These are phyloP conservation scores for Breynia disticha DNA, from an alignment of 441 rosid genomes.

Conservation along the genomic window DNA sequence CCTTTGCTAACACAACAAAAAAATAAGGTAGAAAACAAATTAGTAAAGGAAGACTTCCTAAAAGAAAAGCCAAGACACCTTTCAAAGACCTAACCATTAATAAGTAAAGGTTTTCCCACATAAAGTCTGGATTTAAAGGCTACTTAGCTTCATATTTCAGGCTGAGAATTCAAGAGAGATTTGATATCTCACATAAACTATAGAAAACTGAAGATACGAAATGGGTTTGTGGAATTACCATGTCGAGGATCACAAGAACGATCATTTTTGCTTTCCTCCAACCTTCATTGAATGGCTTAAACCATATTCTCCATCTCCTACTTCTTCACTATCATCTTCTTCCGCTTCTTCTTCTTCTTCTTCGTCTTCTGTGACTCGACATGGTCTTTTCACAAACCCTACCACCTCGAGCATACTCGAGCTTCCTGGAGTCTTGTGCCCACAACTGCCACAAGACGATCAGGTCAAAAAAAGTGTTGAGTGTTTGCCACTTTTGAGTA, in stretches of 20 bases:
- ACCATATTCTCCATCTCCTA: constrained; percentile 35
- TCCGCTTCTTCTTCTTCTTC: constrained; percentile 21
- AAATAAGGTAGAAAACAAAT: constrained; percentile 9
- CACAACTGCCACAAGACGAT: constrained; percentile 15
- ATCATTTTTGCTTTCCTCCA: constrained; percentile 26
- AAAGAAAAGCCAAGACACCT: constrained; percentile 49
- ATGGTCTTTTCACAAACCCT: constrained; percentile 25
- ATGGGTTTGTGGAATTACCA: constrained; percentile 53
- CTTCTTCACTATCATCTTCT: constrained; percentile 18
- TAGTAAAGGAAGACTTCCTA: constrained; percentile 27
- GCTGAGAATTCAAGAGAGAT: constrained; percentile 17
- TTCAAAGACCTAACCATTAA: constrained; percentile 28
- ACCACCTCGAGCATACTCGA: constrained; percentile 22
- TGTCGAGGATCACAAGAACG: constrained; percentile 21
- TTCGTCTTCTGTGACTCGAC: constrained; percentile 27
- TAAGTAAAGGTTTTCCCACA: constrained; percentile 40
- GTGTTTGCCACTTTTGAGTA: constrained; percentile 76
- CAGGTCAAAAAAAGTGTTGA: constrained; percentile 27
- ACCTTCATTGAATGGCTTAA: constrained; percentile 91
- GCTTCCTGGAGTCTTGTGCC: constrained; percentile 23
- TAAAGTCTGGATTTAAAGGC: constrained; percentile 32
- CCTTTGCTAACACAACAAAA: neutral
- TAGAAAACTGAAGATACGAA: constrained; percentile 9
- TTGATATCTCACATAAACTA: neutral
- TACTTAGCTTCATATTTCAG: constrained; percentile 3